Evolutionary conservation across 495 filamentous ascomycete genomes (phyloP).

Genomic region (Penicillium subrubescens): DNA sequence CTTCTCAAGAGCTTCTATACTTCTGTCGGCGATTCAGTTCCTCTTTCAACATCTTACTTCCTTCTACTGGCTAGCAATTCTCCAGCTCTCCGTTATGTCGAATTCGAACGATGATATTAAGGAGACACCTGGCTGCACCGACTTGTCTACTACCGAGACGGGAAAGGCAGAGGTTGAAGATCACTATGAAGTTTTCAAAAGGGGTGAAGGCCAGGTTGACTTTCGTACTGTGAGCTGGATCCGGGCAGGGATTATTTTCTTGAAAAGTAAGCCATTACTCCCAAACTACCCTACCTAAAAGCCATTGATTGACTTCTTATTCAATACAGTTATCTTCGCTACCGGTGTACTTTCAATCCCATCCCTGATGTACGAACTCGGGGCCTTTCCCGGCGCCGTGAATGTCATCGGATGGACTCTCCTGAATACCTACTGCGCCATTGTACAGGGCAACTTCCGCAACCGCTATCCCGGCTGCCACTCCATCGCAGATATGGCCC

Average conservation of each 20-base stretch:
- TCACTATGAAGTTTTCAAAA: slow-evolving; percentile 54
- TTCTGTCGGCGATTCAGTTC: neutral
- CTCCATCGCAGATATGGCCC: slow-evolving; percentile 67
- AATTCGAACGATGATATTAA: slow-evolving; percentile 24
- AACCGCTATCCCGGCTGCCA: slow-evolving; percentile 41
- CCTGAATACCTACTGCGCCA: slow-evolving; percentile 56
- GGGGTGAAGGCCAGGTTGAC: slow-evolving; percentile 49
- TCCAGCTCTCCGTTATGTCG: slow-evolving; percentile 12
- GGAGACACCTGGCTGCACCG: slow-evolving; percentile 10
- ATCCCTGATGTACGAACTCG: slow-evolving; percentile 59
- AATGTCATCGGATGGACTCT: slow-evolving; percentile 61
- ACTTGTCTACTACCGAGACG: slow-evolving; percentile 6
- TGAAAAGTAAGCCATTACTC: slow-evolving; percentile 41
- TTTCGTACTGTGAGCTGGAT: slow-evolving; percentile 62
- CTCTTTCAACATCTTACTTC: neutral
- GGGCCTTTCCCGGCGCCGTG: slow-evolving; percentile 60
- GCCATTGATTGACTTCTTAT: neutral
- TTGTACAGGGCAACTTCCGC: slow-evolving; percentile 44
- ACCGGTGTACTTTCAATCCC: slow-evolving; percentile 66
- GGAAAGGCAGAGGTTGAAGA: slow-evolving; percentile 25
- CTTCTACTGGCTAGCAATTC: neutral
- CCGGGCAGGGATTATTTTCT: slow-evolving; percentile 58
- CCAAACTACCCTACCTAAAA: neutral
- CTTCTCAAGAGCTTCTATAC: neutral
- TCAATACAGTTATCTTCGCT: slow-evolving; percentile 45